Evolutionary conservation across 495 filamentous ascomycete genomes (phyloP), one percentile per base, ranked within the genome.

Genomic region (Penicillium fimorum): DNA sequence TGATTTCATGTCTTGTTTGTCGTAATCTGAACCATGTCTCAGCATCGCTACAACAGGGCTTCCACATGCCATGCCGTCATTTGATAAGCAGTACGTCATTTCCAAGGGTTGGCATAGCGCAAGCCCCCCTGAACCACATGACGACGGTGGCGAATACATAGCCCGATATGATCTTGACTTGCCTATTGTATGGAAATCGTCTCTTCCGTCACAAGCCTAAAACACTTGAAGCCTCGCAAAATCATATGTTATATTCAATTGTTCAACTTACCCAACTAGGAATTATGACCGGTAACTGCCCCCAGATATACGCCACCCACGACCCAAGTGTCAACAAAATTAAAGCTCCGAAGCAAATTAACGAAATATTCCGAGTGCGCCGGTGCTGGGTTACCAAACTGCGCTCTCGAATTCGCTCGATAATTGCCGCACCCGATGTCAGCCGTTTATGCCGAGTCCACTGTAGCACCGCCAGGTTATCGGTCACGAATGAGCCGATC

Each of bases 231-330:
- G 5, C 3, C 51, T 13, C 29, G 4, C 29, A 35, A 45, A 5
- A 40, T 27, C 24, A 22, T 38, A 33, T 24, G 22, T 45, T 38
- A 20, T 61, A 60, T n/a, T 70, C 69, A n/a, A 70, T 68, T 13
- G 73, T 60, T 18, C 4, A 29, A 17, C 18, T 18, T 24, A 11
- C 7, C 25, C 6, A 5, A 7, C 29, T 65, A 63, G 13, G 63
- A 61, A 46, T 75, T 73, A 44, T 76, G 60, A 0, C 73, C 72
- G 1, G 74, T 77, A 15, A 71, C 66, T 9, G 69, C 70, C 9
- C 74, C 74, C 76, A 77, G 42, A 78, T 74, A 65, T 78, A 77
- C 15, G 74, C 74, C 29, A 56, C 68, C 74, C 76, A 77, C 9
- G 67, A 63, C 1, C 74, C 73, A 46, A 71, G 13, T 3, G 65